These are phyloP conservation scores for Magnaporthiopsis rhizophila DNA, from an alignment of 2,329 filamentous ascomycete species.

Conservation along the genomic window DNA sequence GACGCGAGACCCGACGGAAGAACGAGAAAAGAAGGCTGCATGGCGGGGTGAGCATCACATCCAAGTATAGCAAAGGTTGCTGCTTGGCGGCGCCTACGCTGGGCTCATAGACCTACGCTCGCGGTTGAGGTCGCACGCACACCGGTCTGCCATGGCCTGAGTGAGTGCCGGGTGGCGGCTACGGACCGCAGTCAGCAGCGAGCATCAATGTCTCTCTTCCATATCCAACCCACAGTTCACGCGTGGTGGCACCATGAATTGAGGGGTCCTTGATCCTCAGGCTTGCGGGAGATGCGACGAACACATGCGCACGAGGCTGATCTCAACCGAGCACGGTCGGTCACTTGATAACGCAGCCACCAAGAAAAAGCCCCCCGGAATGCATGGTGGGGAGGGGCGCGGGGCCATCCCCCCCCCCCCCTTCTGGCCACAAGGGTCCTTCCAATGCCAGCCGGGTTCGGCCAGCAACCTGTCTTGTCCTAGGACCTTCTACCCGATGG, in stretches of 20 bases:
- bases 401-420: too few relatives aligned
- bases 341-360: neutral
- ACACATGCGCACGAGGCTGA: conserved; percentile 5
- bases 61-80: neutral
- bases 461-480: neutral
- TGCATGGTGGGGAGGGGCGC: neutral
- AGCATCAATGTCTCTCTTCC: neutral
- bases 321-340: neutral
- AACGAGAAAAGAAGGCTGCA: neutral
- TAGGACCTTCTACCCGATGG: neutral
- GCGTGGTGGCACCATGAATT: neutral
- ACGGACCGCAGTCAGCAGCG: neutral
- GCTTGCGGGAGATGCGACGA: neutral
- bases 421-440: neutral
- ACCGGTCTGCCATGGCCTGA: neutral
- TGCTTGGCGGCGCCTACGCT: neutral
- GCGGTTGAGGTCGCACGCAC: neutral
- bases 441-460: neutral
- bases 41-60: neutral
- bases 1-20: neutral
- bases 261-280: neutral
- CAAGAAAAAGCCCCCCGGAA: neutral
- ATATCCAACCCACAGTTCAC: neutral
- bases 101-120: neutral
- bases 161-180: neutral